phyloP scores from a whole-genome alignment of 768 basidiomycete species.

The Rhodocollybia butyracea region DNA sequence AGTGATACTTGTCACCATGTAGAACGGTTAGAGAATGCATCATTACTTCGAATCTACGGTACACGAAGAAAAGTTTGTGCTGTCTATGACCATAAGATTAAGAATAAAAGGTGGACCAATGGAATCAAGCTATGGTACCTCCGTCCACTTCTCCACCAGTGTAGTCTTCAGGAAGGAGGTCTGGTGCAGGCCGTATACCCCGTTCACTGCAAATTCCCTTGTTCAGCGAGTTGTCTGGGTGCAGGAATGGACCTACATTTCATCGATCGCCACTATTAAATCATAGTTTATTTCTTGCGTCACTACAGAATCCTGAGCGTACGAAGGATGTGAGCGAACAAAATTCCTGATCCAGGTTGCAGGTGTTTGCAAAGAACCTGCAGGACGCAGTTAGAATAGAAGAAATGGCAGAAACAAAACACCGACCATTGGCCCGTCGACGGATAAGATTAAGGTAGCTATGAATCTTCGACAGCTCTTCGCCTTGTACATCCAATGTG shows the following conservation, averaged over 20 bases:
- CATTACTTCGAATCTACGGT: no score
- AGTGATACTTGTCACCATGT: no score
- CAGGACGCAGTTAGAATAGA: background rate
- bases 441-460: constrained; percentile 80
- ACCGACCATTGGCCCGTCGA: constrained; percentile 74
- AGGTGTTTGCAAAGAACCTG: constrained; percentile 79
- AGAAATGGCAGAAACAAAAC: constrained; percentile 3
- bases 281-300: constrained; percentile 93
- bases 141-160: constrained; percentile 42
- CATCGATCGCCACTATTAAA: constrained; percentile 82
- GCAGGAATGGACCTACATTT: constrained; percentile 69
- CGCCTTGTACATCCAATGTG: constrained; percentile 72
- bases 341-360: constrained; percentile 95
- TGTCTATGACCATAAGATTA: constrained; percentile 1
- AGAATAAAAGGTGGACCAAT: background rate
- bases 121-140: constrained; percentile 38
- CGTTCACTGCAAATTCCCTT: constrained; percentile 54
- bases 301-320: constrained; percentile 91
- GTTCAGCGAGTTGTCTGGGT: constrained; percentile 2
- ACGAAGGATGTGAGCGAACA: constrained; percentile 86
- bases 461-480: constrained; percentile 58
- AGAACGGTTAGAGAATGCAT: background rate
- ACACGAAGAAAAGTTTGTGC: background rate
- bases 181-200: constrained; percentile 57
- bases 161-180: constrained; percentile 63